Percentiles rank a stretch among this genome's conserved stretches.
Evolutionary conservation across 2,329 filamentous ascomycete genomes (phyloP).

Genomic region (Pseudocercospora fuligena): DNA sequence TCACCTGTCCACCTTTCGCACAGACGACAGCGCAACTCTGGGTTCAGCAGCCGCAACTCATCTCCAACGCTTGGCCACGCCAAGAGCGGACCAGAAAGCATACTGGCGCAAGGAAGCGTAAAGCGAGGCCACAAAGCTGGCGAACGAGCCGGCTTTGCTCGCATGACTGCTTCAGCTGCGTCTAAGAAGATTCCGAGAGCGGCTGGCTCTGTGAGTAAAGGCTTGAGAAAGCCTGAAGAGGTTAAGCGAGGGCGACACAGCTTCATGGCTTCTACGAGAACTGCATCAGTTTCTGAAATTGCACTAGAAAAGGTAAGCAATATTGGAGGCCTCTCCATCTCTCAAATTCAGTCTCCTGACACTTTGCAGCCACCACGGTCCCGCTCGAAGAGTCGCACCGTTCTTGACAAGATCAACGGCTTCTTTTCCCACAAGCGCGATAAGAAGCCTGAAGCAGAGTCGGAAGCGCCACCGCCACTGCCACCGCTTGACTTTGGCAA

Average conservation of each 20-base stretch:
- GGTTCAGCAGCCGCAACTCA: conserved; percentile 25
- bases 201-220: conserved; percentile 17
- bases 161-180: conserved; percentile 29
- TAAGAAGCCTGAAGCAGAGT: conserved; percentile 22
- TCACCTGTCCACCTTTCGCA: not conserved
- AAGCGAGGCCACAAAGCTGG: conserved; percentile 12
- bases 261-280: not conserved
- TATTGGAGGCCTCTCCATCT: not conserved
- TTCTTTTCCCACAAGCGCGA: conserved; percentile 37
- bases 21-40: conserved; percentile 2
- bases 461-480: not conserved
- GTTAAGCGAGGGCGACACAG: conserved; percentile 21
- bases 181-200: conserved; percentile 28
- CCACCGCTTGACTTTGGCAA: conserved; percentile 2
- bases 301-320: not conserved
- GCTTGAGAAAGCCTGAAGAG: conserved; percentile 5
- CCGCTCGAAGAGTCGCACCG: conserved; percentile 35
- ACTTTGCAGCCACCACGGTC: conserved; percentile 25
- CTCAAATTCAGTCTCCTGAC: not conserved
- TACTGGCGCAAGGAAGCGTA: conserved; percentile 20
- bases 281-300: not conserved
- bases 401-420: conserved; percentile 38
- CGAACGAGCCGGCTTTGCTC: conserved; percentile 24
- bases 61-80: conserved; percentile 29
- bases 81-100: conserved; percentile 26